Evolutionary conservation across 176 grass and related monocot species (phyloP), one percentile per base, ranked within the genome.

Genomic region (Carex littledalei): DNA sequence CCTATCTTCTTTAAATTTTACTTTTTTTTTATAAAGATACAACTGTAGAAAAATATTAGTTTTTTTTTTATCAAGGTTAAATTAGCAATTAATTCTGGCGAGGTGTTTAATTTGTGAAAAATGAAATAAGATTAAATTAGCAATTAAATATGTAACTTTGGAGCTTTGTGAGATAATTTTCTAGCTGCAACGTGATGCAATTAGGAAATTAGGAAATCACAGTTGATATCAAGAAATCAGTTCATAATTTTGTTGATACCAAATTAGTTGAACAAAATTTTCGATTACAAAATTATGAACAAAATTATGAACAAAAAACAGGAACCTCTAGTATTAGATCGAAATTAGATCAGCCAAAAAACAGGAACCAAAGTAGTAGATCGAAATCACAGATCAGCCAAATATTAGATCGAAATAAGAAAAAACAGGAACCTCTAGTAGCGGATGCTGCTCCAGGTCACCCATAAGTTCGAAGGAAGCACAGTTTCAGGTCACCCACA

Each of bases 371-470:
- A 54, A 16, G 24, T 24, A 24, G 24, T 24, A 24, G 24, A 24
- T 24, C 24, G 24, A 24, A 24, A 24, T 24, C 24, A 24, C 24
- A 24, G 24, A 24, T 24, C 24, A 61, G 3, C 55, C 6, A 62
- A 31, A 62, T 9, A 67, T 67, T 47, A 65, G 24, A 83, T 83
- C 81, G 11, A 54, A 83, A 83, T 16, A 68, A 66, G 14, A 67
- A 45, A 52, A 50, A 34, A 24, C 1, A 24, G 11, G 2, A 26
- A 83, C 81, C 81, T 69, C 63, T n/a, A 83, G 64, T 65, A 83
- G 81, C 11, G 22, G 81, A 12, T 66, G 34, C 1, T 68, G 41
- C 81, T 83, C 81, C n/a, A 55, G 1, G 3, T 83, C 63, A 26
- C 22, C 81, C 81, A 83, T 83, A 63, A 68, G 17, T 68, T 50